Evolutionary conservation across 257 asterid species (phyloP), one percentile per base, ranked within the genome.

Genomic region (Ligustrum vulgare): DNA sequence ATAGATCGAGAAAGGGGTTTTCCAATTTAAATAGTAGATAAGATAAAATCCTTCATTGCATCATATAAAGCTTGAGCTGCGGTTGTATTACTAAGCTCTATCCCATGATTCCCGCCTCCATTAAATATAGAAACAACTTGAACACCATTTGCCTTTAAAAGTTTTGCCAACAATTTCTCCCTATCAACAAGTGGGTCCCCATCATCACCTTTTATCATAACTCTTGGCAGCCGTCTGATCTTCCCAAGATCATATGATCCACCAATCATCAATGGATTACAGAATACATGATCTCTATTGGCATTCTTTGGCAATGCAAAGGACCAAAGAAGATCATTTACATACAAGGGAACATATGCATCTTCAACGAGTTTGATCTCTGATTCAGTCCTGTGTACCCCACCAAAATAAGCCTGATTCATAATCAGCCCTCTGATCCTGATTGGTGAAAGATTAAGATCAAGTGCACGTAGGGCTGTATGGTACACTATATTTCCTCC

Each of bases 381-480:
- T 8, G 92, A 87, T 58, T 79, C 86, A 0, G 91, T 86, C 82
- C 92, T 77, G 12, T 43, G 39, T 33, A 72, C 72, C 69, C 90
- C 92, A 56, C 97, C 89, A 75, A 89, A 91, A 62, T 81, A 91
- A 3, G 96, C 67, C 74, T 89, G 89, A 78, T 85, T 85, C 76
- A 88, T 70, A 23, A 91, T 87, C 79, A 91, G 80, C 76, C 91
- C 97, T 23, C 39, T 76, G 78, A 91, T 88, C 72, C 75, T 83
- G 63, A 89, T 11, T 4, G 91, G 93, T 0, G 37, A 9, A 34
- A 89, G 81, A 41, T 89, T 84, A 0, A 74, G 51, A 67, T 89
- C 87, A 5, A 73, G 35, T 13, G 82, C 70, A 34, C 85, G 82
- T 32, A 89, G 47, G 3, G 73, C 90, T 0, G 86, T 80, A 31